phyloP scores from a whole-genome alignment of 2,329 filamentous ascomycete genomes.

The Alternaria angustiovoidea region DNA sequence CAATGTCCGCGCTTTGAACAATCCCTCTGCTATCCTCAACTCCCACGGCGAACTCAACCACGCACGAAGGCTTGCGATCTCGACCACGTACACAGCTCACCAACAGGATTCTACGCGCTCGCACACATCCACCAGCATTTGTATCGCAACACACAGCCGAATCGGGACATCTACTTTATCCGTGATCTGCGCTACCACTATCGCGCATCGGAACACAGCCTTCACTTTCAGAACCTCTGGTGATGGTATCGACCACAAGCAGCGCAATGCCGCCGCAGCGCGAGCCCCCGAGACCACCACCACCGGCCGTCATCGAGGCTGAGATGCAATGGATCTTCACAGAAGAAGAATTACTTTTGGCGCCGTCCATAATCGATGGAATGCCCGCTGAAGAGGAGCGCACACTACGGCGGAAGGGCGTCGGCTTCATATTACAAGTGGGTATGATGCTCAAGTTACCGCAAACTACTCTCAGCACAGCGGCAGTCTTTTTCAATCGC shows the following conservation, averaged over 20 bases:
- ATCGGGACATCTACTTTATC: background rate
- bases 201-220: slow-evolving; percentile 3
- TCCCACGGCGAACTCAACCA: background rate
- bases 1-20: slow-evolving; percentile 12
- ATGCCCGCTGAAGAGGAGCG: slow-evolving; percentile 80
- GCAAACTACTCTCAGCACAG: slow-evolving; percentile 90
- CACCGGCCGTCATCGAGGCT: slow-evolving; percentile 60
- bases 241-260: slow-evolving; percentile 42
- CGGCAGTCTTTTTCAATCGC: slow-evolving; percentile 92
- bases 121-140: background rate
- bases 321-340: slow-evolving; percentile 90
- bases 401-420: slow-evolving; percentile 83
- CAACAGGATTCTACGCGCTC: background rate
- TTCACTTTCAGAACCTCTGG: slow-evolving; percentile 6
- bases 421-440: slow-evolving; percentile 96
- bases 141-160: background rate
- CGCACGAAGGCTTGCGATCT: background rate
- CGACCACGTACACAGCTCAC: background rate
- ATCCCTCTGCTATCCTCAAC: slow-evolving; percentile 3
- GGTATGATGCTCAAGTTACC: slow-evolving; percentile 92
- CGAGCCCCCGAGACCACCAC: slow-evolving; percentile 47
- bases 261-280: slow-evolving; percentile 31
- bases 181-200: background rate
- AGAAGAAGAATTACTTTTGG: slow-evolving; percentile 79
- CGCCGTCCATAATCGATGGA: slow-evolving; percentile 85